These are phyloP conservation scores for Tricholoma saponaceum DNA, from an alignment of 768 basidiomycete genomes.

Conservation along the genomic window DNA sequence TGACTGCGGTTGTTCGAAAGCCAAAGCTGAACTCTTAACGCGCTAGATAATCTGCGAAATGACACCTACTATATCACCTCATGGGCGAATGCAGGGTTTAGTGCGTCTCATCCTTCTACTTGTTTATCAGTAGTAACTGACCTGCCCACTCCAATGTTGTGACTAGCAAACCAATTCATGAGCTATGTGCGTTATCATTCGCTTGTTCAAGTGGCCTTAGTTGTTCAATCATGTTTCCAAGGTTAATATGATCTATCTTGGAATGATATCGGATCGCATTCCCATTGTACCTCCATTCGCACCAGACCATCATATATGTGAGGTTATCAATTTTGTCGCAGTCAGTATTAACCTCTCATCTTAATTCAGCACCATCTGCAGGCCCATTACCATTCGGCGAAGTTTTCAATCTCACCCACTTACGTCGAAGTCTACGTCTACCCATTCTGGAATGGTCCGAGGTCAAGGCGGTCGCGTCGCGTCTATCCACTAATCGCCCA, in stretches of 20 bases:
- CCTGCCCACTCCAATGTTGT: not conserved
- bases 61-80: constrained; percentile 52
- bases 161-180: constrained; percentile 34
- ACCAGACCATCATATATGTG: constrained; percentile 36
- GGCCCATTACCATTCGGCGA: constrained; percentile 36
- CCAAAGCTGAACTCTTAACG: not conserved
- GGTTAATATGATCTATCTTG: constrained; percentile 49
- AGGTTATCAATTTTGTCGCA: not conserved
- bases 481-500: constrained; percentile 10
- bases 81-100: constrained; percentile 55
- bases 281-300: constrained; percentile 47
- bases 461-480: constrained; percentile 32
- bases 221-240: constrained; percentile 12
- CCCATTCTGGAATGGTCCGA: constrained; percentile 48
- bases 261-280: constrained; percentile 36
- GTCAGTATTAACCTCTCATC: not conserved
- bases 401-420: constrained; percentile 38
- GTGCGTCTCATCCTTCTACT: constrained; percentile 21
- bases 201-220: not conserved
- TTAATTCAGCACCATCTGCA: constrained; percentile 22
- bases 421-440: constrained; percentile 30
- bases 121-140: not conserved
- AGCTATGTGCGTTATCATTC: constrained; percentile 22
- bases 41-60: constrained; percentile 41
- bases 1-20: not conserved